A percentile compares a stretch with the other conserved stretches of the same genome.
These are phyloP conservation scores for Protomyces gravidus DNA, from an alignment of 1,139 yeast genomes.

Conservation along the genomic window DNA sequence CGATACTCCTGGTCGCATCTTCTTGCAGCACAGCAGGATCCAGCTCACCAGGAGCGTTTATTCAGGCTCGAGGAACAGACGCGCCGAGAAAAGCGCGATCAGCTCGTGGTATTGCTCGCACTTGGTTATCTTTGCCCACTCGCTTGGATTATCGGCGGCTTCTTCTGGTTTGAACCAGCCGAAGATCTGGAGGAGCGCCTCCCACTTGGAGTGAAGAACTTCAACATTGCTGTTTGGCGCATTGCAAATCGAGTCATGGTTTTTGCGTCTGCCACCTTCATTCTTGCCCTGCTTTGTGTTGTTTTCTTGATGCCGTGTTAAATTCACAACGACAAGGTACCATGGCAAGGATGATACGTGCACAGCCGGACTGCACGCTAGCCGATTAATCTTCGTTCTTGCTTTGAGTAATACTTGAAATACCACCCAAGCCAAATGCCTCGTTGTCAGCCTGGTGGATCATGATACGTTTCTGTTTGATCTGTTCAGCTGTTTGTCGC, in stretches of 20 bases:
- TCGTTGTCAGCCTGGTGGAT: conserved; percentile 14
- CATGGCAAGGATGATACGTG: no score
- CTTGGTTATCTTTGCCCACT: background rate
- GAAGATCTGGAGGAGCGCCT: background rate
- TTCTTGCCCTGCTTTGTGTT: background rate
- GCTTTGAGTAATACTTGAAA: background rate
- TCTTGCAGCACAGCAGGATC: background rate
- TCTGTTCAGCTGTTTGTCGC: conserved; percentile 16
- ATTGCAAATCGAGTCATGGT: background rate
- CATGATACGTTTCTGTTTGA: conserved; percentile 10
- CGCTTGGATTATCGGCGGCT: background rate
- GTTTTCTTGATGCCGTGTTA: no score
- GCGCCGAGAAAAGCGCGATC: background rate
- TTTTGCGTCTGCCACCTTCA: background rate
- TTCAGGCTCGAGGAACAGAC: background rate
- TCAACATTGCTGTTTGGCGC: background rate
- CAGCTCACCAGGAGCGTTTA: background rate
- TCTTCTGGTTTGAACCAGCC: background rate
- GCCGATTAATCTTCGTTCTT: no score
- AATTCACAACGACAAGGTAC: no score
- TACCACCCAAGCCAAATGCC: conserved; percentile 17
- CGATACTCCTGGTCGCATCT: background rate
- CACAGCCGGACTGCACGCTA: no score
- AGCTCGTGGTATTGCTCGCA: background rate
- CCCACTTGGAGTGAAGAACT: background rate